Evolutionary conservation across 306 rosid genomes (phyloP).

Genomic region (Inga oerstediana): DNA sequence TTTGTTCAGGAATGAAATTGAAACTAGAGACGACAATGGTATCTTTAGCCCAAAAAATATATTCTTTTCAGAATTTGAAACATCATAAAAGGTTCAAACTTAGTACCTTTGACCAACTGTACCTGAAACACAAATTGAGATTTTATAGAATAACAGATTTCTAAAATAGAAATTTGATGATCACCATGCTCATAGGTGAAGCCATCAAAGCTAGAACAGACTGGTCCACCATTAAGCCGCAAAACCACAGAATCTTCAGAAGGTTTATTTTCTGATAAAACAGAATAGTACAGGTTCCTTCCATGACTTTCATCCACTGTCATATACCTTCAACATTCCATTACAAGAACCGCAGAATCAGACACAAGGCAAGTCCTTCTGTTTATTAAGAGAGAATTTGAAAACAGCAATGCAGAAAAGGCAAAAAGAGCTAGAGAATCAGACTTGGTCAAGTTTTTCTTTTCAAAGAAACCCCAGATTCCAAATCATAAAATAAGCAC

Average conservation of each 20-base stretch:
- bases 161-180: not conserved
- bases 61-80: not conserved
- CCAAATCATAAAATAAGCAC: not conserved
- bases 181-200: conserved; percentile 89
- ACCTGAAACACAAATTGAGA: conserved; percentile 52
- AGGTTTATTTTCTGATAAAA: conserved; percentile 76
- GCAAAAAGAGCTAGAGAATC: conserved; percentile 34
- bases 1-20: not conserved
- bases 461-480: not conserved
- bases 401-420: not conserved
- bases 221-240: conserved; percentile 98
- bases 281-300: conserved; percentile 73
- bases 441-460: conserved; percentile 35
- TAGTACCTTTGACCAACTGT: conserved; percentile 89
- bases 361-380: not conserved
- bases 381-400: not conserved
- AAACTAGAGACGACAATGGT: not conserved
- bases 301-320: conserved; percentile 45
- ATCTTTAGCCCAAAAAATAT: not conserved
- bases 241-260: conserved; percentile 82
- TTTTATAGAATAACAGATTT: not conserved
- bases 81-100: conserved; percentile 30
- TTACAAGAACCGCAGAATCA: not conserved
- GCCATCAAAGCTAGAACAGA: conserved; percentile 92
- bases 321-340: conserved; percentile 21